Evolutionary conservation across 2,329 filamentous ascomycete genomes (phyloP).

Genomic region (Aspergillus ochraceoroseus): DNA sequence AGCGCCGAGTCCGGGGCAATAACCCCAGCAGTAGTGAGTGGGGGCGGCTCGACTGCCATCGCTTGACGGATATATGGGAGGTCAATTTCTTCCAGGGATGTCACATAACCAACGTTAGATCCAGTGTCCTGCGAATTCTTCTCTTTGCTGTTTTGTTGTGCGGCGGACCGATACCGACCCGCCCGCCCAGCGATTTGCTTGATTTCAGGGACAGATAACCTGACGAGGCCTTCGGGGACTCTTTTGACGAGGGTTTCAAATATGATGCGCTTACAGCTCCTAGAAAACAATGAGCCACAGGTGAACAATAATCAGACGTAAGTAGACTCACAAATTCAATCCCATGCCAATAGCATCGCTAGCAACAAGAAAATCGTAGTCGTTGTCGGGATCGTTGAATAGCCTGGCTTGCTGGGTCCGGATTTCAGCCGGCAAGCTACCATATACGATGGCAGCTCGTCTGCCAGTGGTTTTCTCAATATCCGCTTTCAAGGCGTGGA

Average conservation of each 20-base stretch:
- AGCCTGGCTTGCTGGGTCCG: constrained; percentile 83
- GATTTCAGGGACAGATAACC: constrained; percentile 68
- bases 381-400: constrained; percentile 93
- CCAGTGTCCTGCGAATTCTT: constrained; percentile 20
- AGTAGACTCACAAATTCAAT: constrained; percentile 67
- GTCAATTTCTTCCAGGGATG: constrained; percentile 68
- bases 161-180: constrained; percentile 73
- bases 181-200: constrained; percentile 95
- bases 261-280: constrained; percentile 78
- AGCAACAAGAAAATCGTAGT: constrained; percentile 90
- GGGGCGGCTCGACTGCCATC: constrained; percentile 59
- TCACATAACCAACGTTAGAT: constrained; percentile 64
- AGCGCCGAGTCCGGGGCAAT: constrained; percentile 66
- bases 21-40: constrained; percentile 67
- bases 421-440: constrained; percentile 84
- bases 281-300: constrained; percentile 27
- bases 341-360: constrained; percentile 98
- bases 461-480: constrained; percentile 72
- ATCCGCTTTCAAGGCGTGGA: constrained; percentile 72
- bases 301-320: neutral
- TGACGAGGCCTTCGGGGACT: constrained; percentile 55
- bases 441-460: constrained; percentile 89
- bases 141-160: constrained; percentile 44
- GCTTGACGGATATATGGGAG: constrained; percentile 57
- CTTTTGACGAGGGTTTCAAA: constrained; percentile 75